Evolutionary conservation across 441 rosid genomes (phyloP), one percentile per base, ranked within the genome.

Genomic region (Jatropha multifida): DNA sequence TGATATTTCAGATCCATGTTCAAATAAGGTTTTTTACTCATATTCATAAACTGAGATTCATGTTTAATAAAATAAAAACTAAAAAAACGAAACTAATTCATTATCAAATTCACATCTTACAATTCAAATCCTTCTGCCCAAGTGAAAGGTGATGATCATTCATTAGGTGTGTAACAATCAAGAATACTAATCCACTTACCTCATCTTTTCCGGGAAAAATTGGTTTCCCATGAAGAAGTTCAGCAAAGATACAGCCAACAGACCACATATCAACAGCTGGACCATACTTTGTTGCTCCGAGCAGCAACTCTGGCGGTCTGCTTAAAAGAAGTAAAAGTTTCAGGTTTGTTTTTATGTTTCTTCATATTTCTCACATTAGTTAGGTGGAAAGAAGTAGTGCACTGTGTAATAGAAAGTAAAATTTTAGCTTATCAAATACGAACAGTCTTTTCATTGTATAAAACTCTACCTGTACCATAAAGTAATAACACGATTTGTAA

Each of bases 221-320:
- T 41, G 98, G 97, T 81, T 95, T 95, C 64, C 94, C 98, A 70
- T 88, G 87, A 78, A 95, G 76, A 59, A 95, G 92, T 81, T 95
- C 99, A 48, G 98, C 99, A 86, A 95, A 91, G 73, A 95, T 95
- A 71, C 99, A 95, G 72, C 99, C 98, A 67, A 93, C 99, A 0
- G 99, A 93, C 98, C 97, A 93, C 98, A 93, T 95, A 74, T 93
- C 98, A 81, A 93, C 97, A 26, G 98, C 96, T 68, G 99, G 98
- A 71, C 98, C 98, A 82, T 95, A 95, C 76, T 92, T 93, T 46
- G 99, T 93, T 71, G 98, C 88, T 73, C 99, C 99, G 82, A 95
- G 98, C 37, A 95, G 86, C 85, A 95, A 87, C 79, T 95, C 99
- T 20, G 99, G 99, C 17, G 99, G 99, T 80, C 99, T 95, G 88